Conservation (phyloP, 1,139 yeast species). For the Blastobotrys proliferans region DNA sequence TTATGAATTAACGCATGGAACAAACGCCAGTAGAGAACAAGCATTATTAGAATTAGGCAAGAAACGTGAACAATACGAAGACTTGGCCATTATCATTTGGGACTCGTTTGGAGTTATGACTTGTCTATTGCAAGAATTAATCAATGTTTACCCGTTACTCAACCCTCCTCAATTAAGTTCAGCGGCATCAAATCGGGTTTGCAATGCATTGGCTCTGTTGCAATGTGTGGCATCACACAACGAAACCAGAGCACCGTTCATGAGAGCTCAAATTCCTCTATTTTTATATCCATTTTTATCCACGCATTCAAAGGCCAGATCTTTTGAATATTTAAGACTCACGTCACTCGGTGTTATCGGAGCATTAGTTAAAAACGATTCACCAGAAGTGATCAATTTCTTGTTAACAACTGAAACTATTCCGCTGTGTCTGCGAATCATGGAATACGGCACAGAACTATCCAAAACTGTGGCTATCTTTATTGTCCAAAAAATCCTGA, state of each 20-base stretch:
- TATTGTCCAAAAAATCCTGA: slow-evolving; percentile 83
- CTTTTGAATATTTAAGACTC: slow-evolving; percentile 87
- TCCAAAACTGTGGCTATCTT: slow-evolving; percentile 96
- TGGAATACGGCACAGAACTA: slow-evolving; percentile 93
- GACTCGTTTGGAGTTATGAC: slow-evolving; percentile 97
- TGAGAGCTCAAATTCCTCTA: slow-evolving; percentile 87
- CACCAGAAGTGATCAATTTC: slow-evolving; percentile 90
- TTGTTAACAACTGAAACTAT: slow-evolving; percentile 90
- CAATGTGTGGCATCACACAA: slow-evolving; percentile 97
- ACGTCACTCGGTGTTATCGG: slow-evolving; percentile 97
- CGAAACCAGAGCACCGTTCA: slow-evolving; percentile 77
- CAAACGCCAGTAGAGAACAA: slow-evolving; percentile 67
- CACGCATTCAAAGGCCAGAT: slow-evolving; percentile 85
- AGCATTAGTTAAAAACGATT: slow-evolving; percentile 91
- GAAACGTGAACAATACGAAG: slow-evolving; percentile 91
- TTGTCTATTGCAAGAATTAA: slow-evolving; percentile 80
- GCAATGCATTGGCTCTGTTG: slow-evolving; percentile 88
- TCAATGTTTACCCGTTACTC: slow-evolving; percentile 81
- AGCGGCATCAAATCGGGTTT: slow-evolving; percentile 85
- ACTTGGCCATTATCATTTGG: slow-evolving; percentile 90
- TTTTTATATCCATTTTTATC: slow-evolving; percentile 90
- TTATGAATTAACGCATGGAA: slow-evolving; percentile 81
- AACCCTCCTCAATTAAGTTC: slow-evolving; percentile 86
- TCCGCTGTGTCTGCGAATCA: slow-evolving; percentile 86
- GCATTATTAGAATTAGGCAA: slow-evolving; percentile 89